phyloP scores from a whole-genome alignment of 163 green algal genomes.

The Prototheca wickerhamii region DNA sequence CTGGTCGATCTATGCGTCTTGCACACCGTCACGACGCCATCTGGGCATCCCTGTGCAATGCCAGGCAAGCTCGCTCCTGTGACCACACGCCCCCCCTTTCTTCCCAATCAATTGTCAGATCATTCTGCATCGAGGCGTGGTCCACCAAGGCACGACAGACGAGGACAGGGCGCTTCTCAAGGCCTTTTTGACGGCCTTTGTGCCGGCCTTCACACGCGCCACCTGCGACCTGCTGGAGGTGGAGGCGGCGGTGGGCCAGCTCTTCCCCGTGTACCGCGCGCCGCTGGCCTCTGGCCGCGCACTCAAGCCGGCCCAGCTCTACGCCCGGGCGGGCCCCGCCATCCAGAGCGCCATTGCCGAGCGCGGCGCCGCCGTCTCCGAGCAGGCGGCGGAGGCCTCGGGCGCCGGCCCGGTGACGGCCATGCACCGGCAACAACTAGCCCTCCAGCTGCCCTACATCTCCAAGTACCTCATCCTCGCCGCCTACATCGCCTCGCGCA shows the following conservation, averaged over 20 bases:
- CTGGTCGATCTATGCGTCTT: too few relatives aligned
- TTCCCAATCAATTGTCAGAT: too few relatives aligned
- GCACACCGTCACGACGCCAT: too few relatives aligned
- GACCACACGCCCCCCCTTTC: too few relatives aligned
- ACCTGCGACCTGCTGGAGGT: constrained; percentile 27
- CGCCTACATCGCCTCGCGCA: constrained; percentile 42
- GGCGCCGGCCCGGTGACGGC: background rate
- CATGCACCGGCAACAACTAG: too few relatives aligned
- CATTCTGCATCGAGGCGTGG: too few relatives aligned
- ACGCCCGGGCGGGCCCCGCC: constrained; percentile 9
- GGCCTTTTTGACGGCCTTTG: constrained; percentile 14
- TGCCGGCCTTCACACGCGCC: constrained; percentile 24
- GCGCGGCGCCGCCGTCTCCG: constrained; percentile 3
- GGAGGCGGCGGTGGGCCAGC: constrained; percentile 10
- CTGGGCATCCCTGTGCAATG: too few relatives aligned
- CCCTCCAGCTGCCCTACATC: constrained; percentile 48
- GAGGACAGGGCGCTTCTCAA: background rate
- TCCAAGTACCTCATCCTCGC: constrained; percentile 54
- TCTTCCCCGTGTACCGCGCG: constrained; percentile 25
- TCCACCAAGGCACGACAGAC: background rate
- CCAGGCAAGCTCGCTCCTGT: too few relatives aligned
- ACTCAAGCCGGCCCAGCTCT: constrained; percentile 12
- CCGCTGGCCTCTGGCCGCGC: constrained; percentile 18
- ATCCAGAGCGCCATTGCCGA: constrained; percentile 5
- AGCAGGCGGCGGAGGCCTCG: background rate